Base-by-base conservation (phyloP, 805 yeast genomes). In the Suhomyces sp. region DNA sequence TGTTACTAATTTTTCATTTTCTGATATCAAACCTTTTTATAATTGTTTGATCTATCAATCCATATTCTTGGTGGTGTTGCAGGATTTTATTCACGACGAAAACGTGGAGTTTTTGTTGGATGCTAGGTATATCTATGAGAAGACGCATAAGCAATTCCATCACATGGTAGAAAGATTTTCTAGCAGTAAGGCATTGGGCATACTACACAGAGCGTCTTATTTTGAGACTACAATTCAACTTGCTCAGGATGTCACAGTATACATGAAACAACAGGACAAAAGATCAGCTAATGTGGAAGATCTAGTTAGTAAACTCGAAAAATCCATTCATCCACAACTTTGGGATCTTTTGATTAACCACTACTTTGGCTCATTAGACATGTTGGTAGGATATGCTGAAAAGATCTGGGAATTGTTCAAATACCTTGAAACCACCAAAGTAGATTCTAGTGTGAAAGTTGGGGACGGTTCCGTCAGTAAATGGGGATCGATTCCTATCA, bases 291-390 rank as follows among this genome's bases (percentile, higher is more conserved):
- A 6, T 7, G 15, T 15, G 9, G 14, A 13, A 10, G 26, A 21
- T 7, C 5, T 20, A 14, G 15, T 15, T 6, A 12, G 16, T 4
- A 8, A 6, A 5, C 18, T 12, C n/a, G 27, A 30, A 14, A 11
- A 13, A 6, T 9, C 5, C 9, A 14, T 30, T 6, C 8, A 15
- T 10, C n/a, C 5, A 4, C 18, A 11, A 9, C 12, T 14, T 10
- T 47, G 48, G 46, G 47, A 44, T 5, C 19, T 47, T n/a, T 42
- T 56, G 21, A 38, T 49, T 4, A 42, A 54, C 28, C 25, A 35
- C 16, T 49, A 47, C 38, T 59, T 55, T 40, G 66, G 65, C 2
- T 50, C 56, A 22, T 38, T 30, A 17, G 59, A 56, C 11, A 49
- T 50, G 12, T 42, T 56, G 29, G 24, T 33, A 5, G 22, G 47